Conservation (phyloP, 2,329 filamentous ascomycete genomes). For the Verticillium alfalfae region DNA sequence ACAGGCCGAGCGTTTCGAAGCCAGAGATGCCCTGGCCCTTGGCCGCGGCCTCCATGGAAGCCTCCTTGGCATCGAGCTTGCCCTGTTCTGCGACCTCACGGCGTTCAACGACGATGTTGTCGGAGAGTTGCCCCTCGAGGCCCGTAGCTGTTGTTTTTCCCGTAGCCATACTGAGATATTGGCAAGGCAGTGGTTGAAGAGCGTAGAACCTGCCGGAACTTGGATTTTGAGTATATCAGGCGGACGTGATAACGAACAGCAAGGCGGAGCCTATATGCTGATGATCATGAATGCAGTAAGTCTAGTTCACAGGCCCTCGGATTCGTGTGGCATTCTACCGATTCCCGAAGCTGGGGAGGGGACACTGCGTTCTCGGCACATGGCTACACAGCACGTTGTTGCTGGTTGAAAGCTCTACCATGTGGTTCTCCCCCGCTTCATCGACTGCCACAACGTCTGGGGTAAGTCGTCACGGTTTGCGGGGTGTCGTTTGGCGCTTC, state of each 20-base stretch:
- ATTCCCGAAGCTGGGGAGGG: neutral
- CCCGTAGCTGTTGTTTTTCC: neutral
- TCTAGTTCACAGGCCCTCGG: neutral
- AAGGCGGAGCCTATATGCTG: neutral
- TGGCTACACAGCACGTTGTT: neutral
- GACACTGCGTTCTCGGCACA: neutral
- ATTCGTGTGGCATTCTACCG: neutral
- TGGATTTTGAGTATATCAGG: no score
- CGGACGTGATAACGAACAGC: neutral
- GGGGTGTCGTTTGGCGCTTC: no score
- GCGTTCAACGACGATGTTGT: neutral
- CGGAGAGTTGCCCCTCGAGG: neutral
- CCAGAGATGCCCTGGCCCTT: conserved; percentile 19
- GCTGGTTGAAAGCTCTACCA: neutral
- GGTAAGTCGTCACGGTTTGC: no score
- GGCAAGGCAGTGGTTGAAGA: neutral
- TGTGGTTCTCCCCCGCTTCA: neutral
- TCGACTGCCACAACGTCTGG: no score
- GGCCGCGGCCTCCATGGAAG: conserved; percentile 12
- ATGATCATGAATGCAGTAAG: neutral
- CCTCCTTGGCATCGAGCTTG: neutral
- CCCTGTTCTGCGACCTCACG: neutral
- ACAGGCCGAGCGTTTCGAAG: conserved; percentile 18
- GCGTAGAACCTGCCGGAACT: neutral
- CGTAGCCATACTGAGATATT: neutral